Conservation (phyloP, 2,329 filamentous ascomycete species). For the Berkeleyomyces basicola region DNA sequence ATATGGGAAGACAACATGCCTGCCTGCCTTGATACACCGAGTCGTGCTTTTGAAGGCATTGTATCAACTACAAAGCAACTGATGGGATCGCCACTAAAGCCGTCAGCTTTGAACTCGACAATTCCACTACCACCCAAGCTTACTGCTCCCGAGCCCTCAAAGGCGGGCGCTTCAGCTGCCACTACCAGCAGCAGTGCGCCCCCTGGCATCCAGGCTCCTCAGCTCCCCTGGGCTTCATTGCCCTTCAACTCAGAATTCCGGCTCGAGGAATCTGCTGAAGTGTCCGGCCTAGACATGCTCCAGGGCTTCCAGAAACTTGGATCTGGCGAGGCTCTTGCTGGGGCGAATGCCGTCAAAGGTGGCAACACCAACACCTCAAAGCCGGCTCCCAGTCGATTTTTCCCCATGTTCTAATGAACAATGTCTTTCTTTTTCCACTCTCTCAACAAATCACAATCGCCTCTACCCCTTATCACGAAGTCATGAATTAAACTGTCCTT, state of each 20-base stretch:
- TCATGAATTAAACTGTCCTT: conserved; percentile 6
- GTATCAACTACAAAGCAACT: conserved; percentile 38
- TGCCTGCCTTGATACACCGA: conserved; percentile 9
- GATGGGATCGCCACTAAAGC: conserved; percentile 10
- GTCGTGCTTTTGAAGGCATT: conserved; percentile 20
- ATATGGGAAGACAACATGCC: conserved; percentile 13
- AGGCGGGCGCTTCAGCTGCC: conserved; percentile 2
- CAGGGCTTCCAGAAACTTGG: conserved; percentile 66
- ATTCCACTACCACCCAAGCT: conserved; percentile 4
- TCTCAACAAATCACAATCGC: conserved; percentile 18
- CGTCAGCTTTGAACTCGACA: conserved; percentile 13
- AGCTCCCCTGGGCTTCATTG: conserved; percentile 25
- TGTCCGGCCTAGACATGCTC: conserved; percentile 51
- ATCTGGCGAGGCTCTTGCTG: conserved; percentile 21
- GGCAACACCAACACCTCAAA: conserved; percentile 18
- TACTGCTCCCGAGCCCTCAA: conserved; percentile 3
- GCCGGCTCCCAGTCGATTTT: conserved; percentile 18
- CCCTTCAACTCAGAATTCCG: conserved; percentile 25
- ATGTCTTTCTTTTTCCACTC: not conserved
- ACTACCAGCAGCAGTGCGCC: conserved; percentile 20
- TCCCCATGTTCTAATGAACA: conserved; percentile 9
- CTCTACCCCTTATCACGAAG: conserved; percentile 22
- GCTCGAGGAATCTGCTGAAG: conserved; percentile 28
- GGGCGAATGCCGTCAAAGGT: conserved; percentile 18
- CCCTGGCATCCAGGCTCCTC: conserved; percentile 22